phyloP scores from a whole-genome alignment of 78 protist genomes.

The Polysphondylium violaceum region DNA sequence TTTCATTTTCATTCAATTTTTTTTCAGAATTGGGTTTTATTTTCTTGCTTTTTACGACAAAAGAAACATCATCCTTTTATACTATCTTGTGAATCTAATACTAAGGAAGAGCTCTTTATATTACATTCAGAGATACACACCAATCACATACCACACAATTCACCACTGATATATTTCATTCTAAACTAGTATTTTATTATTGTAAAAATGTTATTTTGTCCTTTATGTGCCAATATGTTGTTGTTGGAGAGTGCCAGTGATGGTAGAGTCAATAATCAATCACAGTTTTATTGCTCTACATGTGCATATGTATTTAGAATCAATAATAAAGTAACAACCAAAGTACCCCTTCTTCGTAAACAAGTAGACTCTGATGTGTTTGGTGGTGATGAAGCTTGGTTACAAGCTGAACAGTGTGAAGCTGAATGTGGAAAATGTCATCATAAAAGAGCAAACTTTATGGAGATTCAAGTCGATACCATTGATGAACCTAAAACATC shows the following conservation, averaged over 20 bases:
- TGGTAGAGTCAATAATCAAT: too few relatives aligned
- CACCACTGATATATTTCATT: not conserved
- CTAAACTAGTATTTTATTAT: not conserved
- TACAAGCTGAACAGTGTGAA: conserved; percentile 37
- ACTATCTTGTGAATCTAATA: too few relatives aligned
- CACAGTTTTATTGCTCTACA: conserved; percentile 59
- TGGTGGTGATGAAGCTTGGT: conserved; percentile 82
- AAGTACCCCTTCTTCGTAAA: conserved; percentile 38
- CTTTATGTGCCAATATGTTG: conserved; percentile 68
- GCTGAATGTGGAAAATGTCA: conserved; percentile 57
- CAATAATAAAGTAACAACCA: conserved; percentile 45
- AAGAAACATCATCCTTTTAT: too few relatives aligned
- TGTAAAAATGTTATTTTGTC: conserved; percentile 62
- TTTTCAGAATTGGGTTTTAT: too few relatives aligned
- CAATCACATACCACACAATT: too few relatives aligned
- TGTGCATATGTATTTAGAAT: conserved; percentile 61
- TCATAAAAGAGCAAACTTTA: conserved; percentile 25
- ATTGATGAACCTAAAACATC: conserved; percentile 58
- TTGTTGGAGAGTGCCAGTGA: conserved; percentile 10
- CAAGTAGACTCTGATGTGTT: conserved; percentile 62
- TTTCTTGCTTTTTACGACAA: too few relatives aligned
- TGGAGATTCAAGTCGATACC: conserved; percentile 58
- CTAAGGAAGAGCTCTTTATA: too few relatives aligned
- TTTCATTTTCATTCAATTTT: too few relatives aligned
- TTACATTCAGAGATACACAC: too few relatives aligned